Evolutionary conservation across 2,329 filamentous ascomycete species (phyloP).

Genomic region (Ceratocystis diversiconidia): DNA sequence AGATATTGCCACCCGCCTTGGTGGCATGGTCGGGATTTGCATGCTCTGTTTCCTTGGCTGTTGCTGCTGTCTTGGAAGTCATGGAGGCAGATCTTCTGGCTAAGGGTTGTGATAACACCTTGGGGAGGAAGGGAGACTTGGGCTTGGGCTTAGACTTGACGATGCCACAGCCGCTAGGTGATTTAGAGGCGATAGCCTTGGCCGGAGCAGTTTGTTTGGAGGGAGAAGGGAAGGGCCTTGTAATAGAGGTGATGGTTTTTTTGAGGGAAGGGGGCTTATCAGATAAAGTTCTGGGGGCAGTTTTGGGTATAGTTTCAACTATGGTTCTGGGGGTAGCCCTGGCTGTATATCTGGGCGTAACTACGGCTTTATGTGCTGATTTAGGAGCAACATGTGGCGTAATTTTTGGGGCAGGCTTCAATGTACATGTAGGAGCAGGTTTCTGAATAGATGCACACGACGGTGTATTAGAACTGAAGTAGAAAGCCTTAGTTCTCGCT

Average conservation of each 20-base stretch:
- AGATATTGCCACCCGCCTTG: slow-evolving; percentile 29
- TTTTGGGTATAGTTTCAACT: no score
- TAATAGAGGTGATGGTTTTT: not conserved
- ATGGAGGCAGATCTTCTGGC: not conserved
- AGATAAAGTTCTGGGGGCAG: not conserved
- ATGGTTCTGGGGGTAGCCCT: no score
- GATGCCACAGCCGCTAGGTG: not conserved
- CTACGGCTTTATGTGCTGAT: no score
- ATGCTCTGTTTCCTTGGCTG: not conserved
- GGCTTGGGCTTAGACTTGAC: not conserved
- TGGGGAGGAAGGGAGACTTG: not conserved
- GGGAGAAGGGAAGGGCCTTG: not conserved
- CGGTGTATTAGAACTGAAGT: no score
- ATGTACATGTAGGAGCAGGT: no score
- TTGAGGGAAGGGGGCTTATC: not conserved
- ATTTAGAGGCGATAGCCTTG: not conserved
- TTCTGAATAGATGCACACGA: no score
- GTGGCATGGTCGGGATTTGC: slow-evolving; percentile 4
- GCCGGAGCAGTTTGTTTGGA: not conserved
- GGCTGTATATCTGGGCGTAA: no score
- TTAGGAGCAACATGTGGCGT: no score
- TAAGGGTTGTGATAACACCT: not conserved
- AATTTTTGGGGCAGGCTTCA: no score
- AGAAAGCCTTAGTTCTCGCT: no score
- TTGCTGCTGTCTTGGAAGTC: not conserved